Conservation (phyloP, 768 basidiomycete species). For the Bullera alba region DNA sequence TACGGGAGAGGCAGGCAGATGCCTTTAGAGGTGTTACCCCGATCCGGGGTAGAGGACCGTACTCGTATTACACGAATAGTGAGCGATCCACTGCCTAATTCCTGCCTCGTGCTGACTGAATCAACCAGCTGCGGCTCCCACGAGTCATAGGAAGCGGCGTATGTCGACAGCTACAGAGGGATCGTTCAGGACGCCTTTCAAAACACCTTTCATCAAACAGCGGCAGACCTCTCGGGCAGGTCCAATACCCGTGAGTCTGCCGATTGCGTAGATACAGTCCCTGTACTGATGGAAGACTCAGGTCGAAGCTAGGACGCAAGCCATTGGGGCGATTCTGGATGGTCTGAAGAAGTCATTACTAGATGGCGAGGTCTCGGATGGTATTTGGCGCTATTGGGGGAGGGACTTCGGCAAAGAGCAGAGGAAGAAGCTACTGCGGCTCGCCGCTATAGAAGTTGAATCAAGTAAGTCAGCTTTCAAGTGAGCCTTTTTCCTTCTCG, state of each 20-base stretch:
- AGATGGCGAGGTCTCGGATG: not conserved
- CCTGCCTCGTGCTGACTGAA: not conserved
- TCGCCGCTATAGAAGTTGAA: not conserved
- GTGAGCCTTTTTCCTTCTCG: not conserved
- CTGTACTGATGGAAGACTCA: too few relatives aligned
- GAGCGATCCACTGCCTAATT: not conserved
- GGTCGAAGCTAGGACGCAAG: not conserved
- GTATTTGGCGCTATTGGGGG: not conserved
- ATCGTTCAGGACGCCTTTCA: constrained; percentile 13
- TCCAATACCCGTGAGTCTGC: not conserved
- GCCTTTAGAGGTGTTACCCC: constrained; percentile 19
- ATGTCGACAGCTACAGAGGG: not conserved
- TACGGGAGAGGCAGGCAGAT: constrained; percentile 16
- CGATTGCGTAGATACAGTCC: not conserved
- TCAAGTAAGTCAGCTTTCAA: not conserved
- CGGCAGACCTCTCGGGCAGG: not conserved
- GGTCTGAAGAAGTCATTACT: not conserved
- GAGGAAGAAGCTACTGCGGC: not conserved
- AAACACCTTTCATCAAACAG: constrained; percentile 3
- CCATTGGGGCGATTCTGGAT: not conserved
- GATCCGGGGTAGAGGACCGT: constrained; percentile 17
- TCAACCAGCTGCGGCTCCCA: not conserved
- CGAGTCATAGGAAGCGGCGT: not conserved
- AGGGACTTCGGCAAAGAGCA: not conserved
- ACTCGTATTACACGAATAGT: constrained; percentile 19